Percentiles rank a stretch among this genome's conserved stretches.
Evolutionary conservation across 495 filamentous ascomycete species (phyloP).

Genomic region (Trichoderma reesei): DNA sequence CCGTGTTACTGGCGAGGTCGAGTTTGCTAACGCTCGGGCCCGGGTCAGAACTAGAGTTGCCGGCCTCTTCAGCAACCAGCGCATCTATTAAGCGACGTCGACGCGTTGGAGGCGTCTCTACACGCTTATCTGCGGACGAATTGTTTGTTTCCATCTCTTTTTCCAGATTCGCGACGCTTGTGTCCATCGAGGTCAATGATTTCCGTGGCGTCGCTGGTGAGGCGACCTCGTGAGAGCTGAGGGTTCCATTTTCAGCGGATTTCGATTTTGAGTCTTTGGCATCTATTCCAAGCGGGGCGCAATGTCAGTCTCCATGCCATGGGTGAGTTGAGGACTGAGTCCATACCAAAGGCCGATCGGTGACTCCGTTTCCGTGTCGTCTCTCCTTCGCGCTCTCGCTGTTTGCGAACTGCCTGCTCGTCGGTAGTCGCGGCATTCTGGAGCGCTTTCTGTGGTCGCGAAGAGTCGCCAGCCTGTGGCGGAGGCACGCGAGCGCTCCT

Average conservation of each 20-base stretch:
- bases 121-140: neutral
- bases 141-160: neutral
- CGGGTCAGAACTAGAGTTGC: neutral
- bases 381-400: neutral
- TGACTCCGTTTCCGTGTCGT: neutral
- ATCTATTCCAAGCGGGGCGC: neutral
- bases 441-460: slow-evolving; percentile 1
- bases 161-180: neutral
- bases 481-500: neutral
- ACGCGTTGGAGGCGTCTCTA: neutral
- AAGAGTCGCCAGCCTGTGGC: neutral
- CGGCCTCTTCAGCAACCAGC: slow-evolving; percentile 27
- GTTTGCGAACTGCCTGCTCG: neutral
- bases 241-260: neutral
- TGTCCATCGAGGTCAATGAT: neutral
- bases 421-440: neutral
- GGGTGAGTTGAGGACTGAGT: neutral
- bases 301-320: neutral
- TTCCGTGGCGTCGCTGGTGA: neutral
- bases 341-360: neutral
- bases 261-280: neutral
- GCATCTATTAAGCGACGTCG: slow-evolving; percentile 41
- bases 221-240: neutral
- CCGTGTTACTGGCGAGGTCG: neutral
- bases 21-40: neutral